Evolutionary conservation across 2,329 filamentous ascomycete genomes (phyloP), one percentile per base, ranked within the genome.

Genomic region (Ascochyta pisi): DNA sequence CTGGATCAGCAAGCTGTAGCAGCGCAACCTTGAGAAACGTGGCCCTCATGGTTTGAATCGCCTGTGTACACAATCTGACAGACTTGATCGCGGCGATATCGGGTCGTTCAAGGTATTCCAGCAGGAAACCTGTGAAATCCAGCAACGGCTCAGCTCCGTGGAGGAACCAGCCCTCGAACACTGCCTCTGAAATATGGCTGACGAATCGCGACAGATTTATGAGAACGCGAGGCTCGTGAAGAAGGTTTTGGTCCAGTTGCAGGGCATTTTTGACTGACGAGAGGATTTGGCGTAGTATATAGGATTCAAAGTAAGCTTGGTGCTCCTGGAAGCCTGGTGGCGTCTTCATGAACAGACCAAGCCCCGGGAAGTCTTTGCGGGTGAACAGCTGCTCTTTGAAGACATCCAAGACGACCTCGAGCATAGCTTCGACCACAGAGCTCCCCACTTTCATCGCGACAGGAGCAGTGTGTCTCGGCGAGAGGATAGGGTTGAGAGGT

Each of bases 101-200:
- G 0, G 93, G 89, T 9, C 90, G 86, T 71, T 96, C 92, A 4
- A 99, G 81, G 67, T 96, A 94, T 71, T 99, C 95, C 6, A 99
- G 77, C 6, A 97, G 77, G 49, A 89, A 87, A 1, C 94, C 95
- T 3, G 89, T 85, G 66, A 97, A 96, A 67, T 98, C 93, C 29
- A 98, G 83, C 64, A 95, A 84, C 4, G 86, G 83, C 65, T 92
- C 90, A 1, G 91, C 91, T 1, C 94, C 94, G 62, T 95, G 89
- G 60, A 97, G 85, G 69, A 98, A 98, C 91, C 93, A 97, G 15
- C 95, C 95, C 76, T 98, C 95, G 63, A 95, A 97, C 12, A 96
- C 89, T 6, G 92, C 91, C 73, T 99, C 95, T 0, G 89, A 86
- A 72, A 98, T 84, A 69, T 98, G 91, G 3, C 85, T 80, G 29